These are phyloP conservation scores for Pichia norvegensis DNA, from an alignment of 1,139 yeast genomes.

Conservation along the genomic window DNA sequence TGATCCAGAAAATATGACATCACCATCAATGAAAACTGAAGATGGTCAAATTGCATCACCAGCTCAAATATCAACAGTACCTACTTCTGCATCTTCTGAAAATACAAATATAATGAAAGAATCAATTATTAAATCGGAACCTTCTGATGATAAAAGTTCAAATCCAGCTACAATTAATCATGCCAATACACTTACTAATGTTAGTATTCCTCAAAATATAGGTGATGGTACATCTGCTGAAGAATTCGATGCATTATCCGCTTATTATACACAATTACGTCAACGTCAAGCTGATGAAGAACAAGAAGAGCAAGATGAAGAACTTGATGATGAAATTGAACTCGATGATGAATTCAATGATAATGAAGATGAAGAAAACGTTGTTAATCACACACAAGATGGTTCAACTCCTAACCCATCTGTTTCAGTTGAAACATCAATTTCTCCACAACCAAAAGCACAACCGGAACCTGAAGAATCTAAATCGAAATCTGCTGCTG, in stretches of 20 bases:
- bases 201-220: not conserved
- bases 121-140: not conserved
- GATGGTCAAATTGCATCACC: not conserved
- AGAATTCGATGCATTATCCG: constrained; percentile 72
- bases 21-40: not conserved
- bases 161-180: not conserved
- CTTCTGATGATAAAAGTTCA: not conserved
- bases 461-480: not conserved
- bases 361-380: constrained; percentile 12
- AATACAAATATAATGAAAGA: not conserved
- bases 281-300: constrained; percentile 55
- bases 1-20: not conserved
- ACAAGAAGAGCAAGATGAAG: constrained; percentile 40
- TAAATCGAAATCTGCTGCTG: not conserved
- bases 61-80: not conserved
- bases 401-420: not conserved
- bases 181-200: not conserved
- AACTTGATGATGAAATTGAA: constrained; percentile 31
- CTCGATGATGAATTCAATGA: constrained; percentile 31
- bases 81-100: not conserved
- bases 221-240: constrained; percentile 31
- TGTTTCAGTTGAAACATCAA: not conserved
- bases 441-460: not conserved
- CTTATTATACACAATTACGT: constrained; percentile 67
- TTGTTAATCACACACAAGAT: constrained; percentile 9